Percentiles rank a stretch among this genome's conserved stretches.
These are phyloP conservation scores for Solanum arcanum DNA, from an alignment of 257 asterid species.

Conservation along the genomic window DNA sequence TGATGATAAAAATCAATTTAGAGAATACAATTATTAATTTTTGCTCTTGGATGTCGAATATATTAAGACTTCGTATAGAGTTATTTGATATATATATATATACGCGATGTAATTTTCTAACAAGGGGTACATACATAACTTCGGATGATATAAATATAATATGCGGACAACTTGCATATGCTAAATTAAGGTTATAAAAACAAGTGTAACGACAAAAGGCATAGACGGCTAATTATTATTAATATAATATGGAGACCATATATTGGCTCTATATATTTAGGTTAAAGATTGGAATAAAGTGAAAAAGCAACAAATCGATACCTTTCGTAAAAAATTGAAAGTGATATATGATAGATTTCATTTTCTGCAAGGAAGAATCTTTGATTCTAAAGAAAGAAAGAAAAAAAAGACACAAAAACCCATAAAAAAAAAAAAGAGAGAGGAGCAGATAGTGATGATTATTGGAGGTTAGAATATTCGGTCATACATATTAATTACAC, in stretches of 20 bases:
- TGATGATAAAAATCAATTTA: neutral
- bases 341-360: neutral
- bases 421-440: neutral
- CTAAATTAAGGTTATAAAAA: neutral
- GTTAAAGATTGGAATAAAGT: conserved; percentile 53
- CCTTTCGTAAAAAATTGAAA: conserved; percentile 13
- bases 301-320: conserved; percentile 48
- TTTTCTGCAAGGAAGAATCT: conserved; percentile 21
- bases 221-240: neutral
- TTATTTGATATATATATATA: no score
- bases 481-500: neutral
- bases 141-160: neutral
- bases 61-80: neutral
- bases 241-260: neutral
- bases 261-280: neutral
- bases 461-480: neutral
- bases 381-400: neutral
- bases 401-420: neutral
- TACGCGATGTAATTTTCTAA: no score
- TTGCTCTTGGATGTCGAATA: neutral
- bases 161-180: neutral
- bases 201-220: neutral
- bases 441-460: neutral
- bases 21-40: neutral
- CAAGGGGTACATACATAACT: no score